Evolutionary conservation across 495 filamentous ascomycete genomes (phyloP).

Genomic region (Penicillium diatomitis): DNA sequence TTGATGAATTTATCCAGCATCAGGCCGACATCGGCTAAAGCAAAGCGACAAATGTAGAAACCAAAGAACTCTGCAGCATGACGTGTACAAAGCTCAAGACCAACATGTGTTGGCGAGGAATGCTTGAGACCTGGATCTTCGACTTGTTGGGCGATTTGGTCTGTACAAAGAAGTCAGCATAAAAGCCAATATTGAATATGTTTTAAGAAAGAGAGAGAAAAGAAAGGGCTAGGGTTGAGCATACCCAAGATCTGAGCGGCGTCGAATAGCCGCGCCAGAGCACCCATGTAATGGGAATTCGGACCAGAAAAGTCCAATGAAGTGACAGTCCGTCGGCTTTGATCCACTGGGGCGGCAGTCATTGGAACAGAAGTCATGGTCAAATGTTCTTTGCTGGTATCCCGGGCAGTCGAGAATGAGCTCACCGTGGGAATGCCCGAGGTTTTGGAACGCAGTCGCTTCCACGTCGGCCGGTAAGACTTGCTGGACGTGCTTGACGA

Average conservation of each 20-base stretch:
- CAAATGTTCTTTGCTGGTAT: constrained; percentile 49
- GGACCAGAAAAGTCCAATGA: constrained; percentile 68
- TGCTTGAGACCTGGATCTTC: constrained; percentile 87
- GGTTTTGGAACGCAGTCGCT: constrained; percentile 81
- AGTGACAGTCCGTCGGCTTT: constrained; percentile 58
- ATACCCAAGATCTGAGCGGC: constrained; percentile 87
- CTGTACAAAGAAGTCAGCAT: constrained; percentile 36
- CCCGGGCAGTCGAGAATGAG: constrained; percentile 25
- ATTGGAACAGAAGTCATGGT: constrained; percentile 72
- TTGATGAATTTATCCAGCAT: constrained; percentile 97
- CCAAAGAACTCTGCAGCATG: constrained; percentile 97
- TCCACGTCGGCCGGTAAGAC: constrained; percentile 64
- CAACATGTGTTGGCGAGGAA: constrained; percentile 77
- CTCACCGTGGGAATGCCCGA: constrained; percentile 45
- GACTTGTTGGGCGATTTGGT: constrained; percentile 92
- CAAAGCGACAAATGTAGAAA: constrained; percentile 93
- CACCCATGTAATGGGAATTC: constrained; percentile 82
- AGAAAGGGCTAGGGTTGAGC: constrained; percentile 18
- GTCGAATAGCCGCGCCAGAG: constrained; percentile 87
- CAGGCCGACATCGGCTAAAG: constrained; percentile 70
- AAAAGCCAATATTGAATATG: too few relatives aligned
- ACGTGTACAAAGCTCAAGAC: constrained; percentile 82
- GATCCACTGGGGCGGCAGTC: constrained; percentile 54
- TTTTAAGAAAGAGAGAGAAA: background rate
- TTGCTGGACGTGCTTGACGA: constrained; percentile 54